Base-by-base conservation (phyloP, 805 yeast genomes). In the Saccharomycopsis capsularis region DNA sequence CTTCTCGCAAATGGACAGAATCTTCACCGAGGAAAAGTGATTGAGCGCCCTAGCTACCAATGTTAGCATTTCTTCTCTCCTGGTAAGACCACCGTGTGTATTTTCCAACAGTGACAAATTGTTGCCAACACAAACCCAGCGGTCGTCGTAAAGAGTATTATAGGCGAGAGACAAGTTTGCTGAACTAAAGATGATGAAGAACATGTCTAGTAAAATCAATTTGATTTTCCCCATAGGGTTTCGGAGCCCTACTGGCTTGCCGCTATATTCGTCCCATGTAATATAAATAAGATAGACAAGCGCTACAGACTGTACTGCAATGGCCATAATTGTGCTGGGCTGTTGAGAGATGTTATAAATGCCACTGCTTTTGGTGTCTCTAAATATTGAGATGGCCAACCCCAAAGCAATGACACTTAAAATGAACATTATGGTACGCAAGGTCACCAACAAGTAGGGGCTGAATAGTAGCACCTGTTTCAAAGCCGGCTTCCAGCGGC, bases 281-380 rank as follows among this genome's bases (percentile, higher is more conserved):
- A 91, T 86, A 64, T 86, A 89, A 3, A 81, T 66, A 48, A 89
- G 73, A 61, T 93, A 93, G 0, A 79, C 74, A 23, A 87, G 66
- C 2, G 96, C 95, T 53, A 81, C 70, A 25, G 87, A 69, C 59
- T 89, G 91, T 3, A 91, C 95, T 46, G 80, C 80, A 2, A 93
- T 75, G 3, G 97, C 93, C 95, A 93, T 88, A 40, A 90, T 81
- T 0, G 98, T 86, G 57, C 95, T 82, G 16, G 99, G 84, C 59
- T 85, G 89, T 60, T 85, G 95, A 5, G 74, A 69, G 5, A 86
- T 65, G 11, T 67, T 60, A 3, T 54, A 52, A 1, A 54, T 40
- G 7, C 55, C 54, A 7, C 50, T 22, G 4, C 53, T 27, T 25
- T 48, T 47, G 15, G 50, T 44, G 27, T 45, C 41, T 32, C 59